These are phyloP conservation scores for Crucihimalaya himalaica DNA, from an alignment of 345 rosid species.

Conservation along the genomic window DNA sequence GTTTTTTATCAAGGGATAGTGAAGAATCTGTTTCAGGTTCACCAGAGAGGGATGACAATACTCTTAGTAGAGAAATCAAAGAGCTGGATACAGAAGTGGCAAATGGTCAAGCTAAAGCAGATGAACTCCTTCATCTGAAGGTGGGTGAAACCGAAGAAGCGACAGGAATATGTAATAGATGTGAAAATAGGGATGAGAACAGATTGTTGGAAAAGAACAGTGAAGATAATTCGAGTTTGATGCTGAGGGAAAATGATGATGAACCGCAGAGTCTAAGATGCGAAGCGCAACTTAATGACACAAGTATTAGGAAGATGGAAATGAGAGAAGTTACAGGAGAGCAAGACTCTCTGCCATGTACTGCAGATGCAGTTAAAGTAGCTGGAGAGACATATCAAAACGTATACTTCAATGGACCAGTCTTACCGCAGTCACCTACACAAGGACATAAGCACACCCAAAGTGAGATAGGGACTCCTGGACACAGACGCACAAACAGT, in stretches of 20 bases:
- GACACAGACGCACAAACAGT: slow-evolving; percentile 60
- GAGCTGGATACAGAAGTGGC: slow-evolving; percentile 14
- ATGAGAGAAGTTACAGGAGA: slow-evolving; percentile 52
- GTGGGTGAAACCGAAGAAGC: slow-evolving; percentile 21
- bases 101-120: slow-evolving; percentile 28
- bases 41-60: slow-evolving; percentile 16
- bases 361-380: slow-evolving; percentile 24
- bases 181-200: slow-evolving; percentile 23
- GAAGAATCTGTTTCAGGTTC: slow-evolving; percentile 29
- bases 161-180: slow-evolving; percentile 1
- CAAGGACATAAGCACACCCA: slow-evolving; percentile 63
- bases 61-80: slow-evolving; percentile 19
- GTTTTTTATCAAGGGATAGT: slow-evolving; percentile 13
- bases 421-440: slow-evolving; percentile 42
- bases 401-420: slow-evolving; percentile 36
- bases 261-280: slow-evolving; percentile 14
- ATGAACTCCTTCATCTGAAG: slow-evolving; percentile 1
- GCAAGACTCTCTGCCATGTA: slow-evolving; percentile 37
- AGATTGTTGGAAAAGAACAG: slow-evolving; percentile 5
- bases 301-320: slow-evolving; percentile 48
- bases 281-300: slow-evolving; percentile 37
- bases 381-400: slow-evolving; percentile 40
- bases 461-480: slow-evolving; percentile 53
- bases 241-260: slow-evolving; percentile 21
- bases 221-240: slow-evolving; percentile 27